These are phyloP conservation scores for Eucalyptus fibrosa DNA, from an alignment of 345 rosid species.

Conservation along the genomic window DNA sequence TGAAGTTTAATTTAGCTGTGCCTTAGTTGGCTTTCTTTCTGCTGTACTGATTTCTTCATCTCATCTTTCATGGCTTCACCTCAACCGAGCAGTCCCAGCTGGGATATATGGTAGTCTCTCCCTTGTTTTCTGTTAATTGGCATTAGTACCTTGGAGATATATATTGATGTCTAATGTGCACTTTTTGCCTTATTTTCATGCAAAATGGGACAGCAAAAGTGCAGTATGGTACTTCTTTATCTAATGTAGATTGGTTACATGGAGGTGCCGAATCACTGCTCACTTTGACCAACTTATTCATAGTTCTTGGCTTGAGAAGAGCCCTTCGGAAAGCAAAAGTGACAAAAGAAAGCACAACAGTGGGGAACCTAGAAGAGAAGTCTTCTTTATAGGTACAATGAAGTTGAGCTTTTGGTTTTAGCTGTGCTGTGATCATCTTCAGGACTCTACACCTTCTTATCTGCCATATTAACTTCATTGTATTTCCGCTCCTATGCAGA, in stretches of 20 bases:
- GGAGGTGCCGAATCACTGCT: slow-evolving; percentile 95
- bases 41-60: neutral
- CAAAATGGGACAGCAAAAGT: slow-evolving; percentile 54
- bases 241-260: slow-evolving; percentile 92
- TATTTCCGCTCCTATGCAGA: neutral
- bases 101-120: slow-evolving; percentile 65
- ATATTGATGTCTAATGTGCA: neutral
- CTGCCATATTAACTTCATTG: neutral
- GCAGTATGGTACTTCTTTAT: slow-evolving; percentile 74
- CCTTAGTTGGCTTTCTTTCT: neutral
- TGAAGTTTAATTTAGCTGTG: neutral
- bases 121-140: neutral
- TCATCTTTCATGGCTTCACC: neutral
- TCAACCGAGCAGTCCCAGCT: slow-evolving; percentile 63
- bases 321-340: slow-evolving; percentile 41
- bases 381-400: slow-evolving; percentile 11
- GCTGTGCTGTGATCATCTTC: neutral
- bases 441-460: neutral
- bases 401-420: neutral
- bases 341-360: neutral
- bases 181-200: neutral
- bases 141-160: neutral
- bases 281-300: slow-evolving; percentile 73
- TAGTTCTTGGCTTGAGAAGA: slow-evolving; percentile 78
- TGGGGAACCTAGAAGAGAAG: slow-evolving; percentile 9